Base-by-base conservation (phyloP, 495 filamentous ascomycete genomes). In the Xylaria palmicola region DNA sequence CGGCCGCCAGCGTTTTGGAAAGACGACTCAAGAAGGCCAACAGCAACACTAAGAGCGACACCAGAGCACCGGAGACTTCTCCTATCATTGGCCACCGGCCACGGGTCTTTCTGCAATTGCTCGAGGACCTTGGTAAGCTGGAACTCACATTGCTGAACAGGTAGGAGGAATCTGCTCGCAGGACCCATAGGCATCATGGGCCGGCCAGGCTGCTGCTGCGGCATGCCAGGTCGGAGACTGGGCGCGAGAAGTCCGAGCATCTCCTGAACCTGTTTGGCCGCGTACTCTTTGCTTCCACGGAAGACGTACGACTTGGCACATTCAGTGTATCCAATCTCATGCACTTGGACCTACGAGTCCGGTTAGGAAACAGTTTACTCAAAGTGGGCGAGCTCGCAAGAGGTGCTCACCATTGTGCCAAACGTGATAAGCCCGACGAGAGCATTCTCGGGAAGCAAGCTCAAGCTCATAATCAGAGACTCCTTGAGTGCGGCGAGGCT, bases 291-390 rank as follows among this genome's bases (percentile, higher is more conserved):
- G 82, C 86, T 96, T 45, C 95, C 95, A 26, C 95, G 85, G 82
- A 99, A 99, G 19, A 99, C 95, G 69, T 97, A 99, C n/a, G 95
- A 97, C 77, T 99, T 99, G 61, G 94, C 90, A 70, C 95, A 98
- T 73, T 97, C 94, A 34, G 89, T 92, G 72, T 99, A 99, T 57
- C 95, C 95, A 68, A 99, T 88, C 78, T 99, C 95, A 69, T 99
- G 95, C 24, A 99, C 90, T 85, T 98, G 93, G 39, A 93, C 82
- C 90, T 94, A 64, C 4, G 37, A 63, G 43, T 36, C 68, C 62
- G 55, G 58, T 85, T 64, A 84, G 68, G 39, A 44, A 60, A 6
- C 24, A 50, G 6, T 30, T 40, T 24, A 15, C 37, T 44, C 3
- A 26, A 17, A 17, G 34, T 34, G 29, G 19, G 5, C 32, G 45